Percentiles rank a stretch among this genome's conserved stretches.
Conservation (phyloP, 2,329 filamentous ascomycete species). For the Apiospora marii region DNA sequence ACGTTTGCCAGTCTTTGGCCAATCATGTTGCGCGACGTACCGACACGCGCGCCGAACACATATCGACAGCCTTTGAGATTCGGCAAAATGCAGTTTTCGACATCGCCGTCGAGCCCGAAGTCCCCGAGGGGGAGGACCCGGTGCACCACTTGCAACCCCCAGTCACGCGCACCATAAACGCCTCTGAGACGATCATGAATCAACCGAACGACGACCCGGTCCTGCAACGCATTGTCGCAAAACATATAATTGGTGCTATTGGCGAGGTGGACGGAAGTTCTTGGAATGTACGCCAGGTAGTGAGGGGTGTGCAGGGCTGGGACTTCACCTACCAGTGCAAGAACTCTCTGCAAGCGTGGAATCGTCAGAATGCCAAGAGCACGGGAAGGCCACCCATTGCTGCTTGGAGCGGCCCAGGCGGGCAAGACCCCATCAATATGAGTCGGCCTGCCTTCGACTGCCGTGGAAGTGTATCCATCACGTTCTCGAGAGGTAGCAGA, state of each 20-base stretch:
- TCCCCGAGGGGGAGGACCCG: conserved; percentile 42
- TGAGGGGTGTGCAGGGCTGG: conserved; percentile 58
- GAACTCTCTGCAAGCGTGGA: conserved; percentile 60
- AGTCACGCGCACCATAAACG: conserved; percentile 49
- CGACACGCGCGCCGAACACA: conserved; percentile 57
- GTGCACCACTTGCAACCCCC: conserved; percentile 39
- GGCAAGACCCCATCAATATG: conserved; percentile 53
- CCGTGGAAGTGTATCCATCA: conserved; percentile 57
- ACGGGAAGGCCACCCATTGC: conserved; percentile 52
- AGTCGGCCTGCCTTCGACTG: conserved; percentile 67
- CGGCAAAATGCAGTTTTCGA: conserved; percentile 53
- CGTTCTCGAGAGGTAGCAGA: conserved; percentile 56
- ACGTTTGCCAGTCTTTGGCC: conserved; percentile 56
- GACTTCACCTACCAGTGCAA: conserved; percentile 62
- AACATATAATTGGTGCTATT: conserved; percentile 55
- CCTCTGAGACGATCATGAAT: conserved; percentile 55
- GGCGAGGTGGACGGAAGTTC: conserved; percentile 55
- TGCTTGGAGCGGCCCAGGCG: conserved; percentile 57
- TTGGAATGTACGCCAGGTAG: conserved; percentile 57
- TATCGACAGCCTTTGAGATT: conserved; percentile 56
- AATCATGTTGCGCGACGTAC: conserved; percentile 51
- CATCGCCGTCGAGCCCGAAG: conserved; percentile 48
- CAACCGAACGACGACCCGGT: conserved; percentile 58
- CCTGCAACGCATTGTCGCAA: conserved; percentile 58
- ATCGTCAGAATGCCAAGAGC: conserved; percentile 52